Conservation (phyloP, 2,329 filamentous ascomycete species). For the Diaporthe sp. region DNA sequence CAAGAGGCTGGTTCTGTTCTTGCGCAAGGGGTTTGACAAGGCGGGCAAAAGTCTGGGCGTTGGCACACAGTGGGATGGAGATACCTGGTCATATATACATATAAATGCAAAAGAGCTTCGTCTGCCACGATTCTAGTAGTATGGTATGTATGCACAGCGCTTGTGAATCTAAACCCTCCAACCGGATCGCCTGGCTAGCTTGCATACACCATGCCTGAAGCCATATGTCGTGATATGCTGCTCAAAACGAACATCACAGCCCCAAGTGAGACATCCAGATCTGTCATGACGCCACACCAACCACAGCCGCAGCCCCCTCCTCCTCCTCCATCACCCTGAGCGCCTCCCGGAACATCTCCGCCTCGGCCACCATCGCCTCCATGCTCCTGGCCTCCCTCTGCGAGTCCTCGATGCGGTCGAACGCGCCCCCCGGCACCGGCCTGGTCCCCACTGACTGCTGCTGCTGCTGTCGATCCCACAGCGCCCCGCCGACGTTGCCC, state of each 20-base stretch:
- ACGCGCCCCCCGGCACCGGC: slow-evolving; percentile 67
- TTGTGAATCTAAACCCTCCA: neutral
- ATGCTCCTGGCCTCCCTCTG: slow-evolving; percentile 75
- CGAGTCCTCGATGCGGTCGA: slow-evolving; percentile 80
- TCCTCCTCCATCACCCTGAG: slow-evolving; percentile 59
- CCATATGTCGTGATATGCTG: neutral
- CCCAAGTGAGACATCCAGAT: slow-evolving; percentile 53
- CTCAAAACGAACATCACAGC: neutral
- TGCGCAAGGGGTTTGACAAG: neutral
- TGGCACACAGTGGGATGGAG: slow-evolving; percentile 14
- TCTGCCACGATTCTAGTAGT: neutral
- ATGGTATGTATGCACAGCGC: neutral
- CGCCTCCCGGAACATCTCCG: slow-evolving; percentile 72
- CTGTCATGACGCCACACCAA: slow-evolving; percentile 53
- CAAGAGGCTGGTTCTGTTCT: slow-evolving; percentile 8
- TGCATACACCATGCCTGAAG: neutral
- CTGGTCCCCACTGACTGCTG: slow-evolving; percentile 47
- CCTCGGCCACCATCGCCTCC: slow-evolving; percentile 86
- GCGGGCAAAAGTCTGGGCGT: slow-evolving; percentile 21
- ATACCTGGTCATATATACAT: slow-evolving; percentile 13
- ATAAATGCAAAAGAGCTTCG: neutral
- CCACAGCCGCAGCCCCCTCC: slow-evolving; percentile 1
- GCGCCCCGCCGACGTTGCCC: slow-evolving; percentile 82
- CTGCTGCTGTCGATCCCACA: slow-evolving; percentile 65
- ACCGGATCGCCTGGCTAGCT: neutral